phyloP scores from a whole-genome alignment of 2,329 filamentous ascomycete species.

The Scopulariopsis brevicaulis region DNA sequence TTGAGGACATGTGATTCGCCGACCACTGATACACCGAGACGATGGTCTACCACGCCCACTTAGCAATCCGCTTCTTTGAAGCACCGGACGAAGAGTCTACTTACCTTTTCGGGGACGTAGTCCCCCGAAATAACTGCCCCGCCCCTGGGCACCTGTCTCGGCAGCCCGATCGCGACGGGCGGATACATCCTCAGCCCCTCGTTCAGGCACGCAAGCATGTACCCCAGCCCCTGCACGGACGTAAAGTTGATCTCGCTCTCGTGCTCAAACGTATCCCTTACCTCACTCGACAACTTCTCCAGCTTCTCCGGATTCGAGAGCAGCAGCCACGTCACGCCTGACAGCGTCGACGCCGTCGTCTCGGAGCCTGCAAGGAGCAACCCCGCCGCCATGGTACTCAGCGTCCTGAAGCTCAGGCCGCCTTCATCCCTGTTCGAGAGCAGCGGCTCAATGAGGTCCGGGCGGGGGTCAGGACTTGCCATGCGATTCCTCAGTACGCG shows the following conservation, averaged over 20 bases:
- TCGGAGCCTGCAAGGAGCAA: constrained; percentile 20
- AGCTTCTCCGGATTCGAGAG: constrained; percentile 16
- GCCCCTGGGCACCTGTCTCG: constrained; percentile 16
- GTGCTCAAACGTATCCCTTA: background rate
- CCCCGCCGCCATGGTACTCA: constrained; percentile 9
- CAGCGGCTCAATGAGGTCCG: constrained; percentile 12
- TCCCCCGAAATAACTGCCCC: constrained; percentile 18
- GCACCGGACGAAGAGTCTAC: constrained; percentile 7
- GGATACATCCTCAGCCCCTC: constrained; percentile 30
- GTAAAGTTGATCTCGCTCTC: constrained; percentile 1
- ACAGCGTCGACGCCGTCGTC: constrained; percentile 20
- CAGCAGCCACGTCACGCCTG: constrained; percentile 16
- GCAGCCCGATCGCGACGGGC: constrained; percentile 12
- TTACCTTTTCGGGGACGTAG: constrained; percentile 20
- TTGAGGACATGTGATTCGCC: constrained; percentile 26
- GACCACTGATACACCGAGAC: constrained; percentile 31
- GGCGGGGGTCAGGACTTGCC: constrained; percentile 6
- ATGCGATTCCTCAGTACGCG: constrained; percentile 9
- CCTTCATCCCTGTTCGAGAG: constrained; percentile 8
- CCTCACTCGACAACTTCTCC: constrained; percentile 21
- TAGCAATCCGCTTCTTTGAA: background rate
- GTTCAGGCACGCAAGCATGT: constrained; percentile 24
- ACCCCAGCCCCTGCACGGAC: background rate
- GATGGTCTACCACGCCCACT: constrained; percentile 17
- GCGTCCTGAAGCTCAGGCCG: constrained; percentile 5